Conservation (phyloP, 352 stramenopile genomes). For the Pythium pectinolyticum region DNA sequence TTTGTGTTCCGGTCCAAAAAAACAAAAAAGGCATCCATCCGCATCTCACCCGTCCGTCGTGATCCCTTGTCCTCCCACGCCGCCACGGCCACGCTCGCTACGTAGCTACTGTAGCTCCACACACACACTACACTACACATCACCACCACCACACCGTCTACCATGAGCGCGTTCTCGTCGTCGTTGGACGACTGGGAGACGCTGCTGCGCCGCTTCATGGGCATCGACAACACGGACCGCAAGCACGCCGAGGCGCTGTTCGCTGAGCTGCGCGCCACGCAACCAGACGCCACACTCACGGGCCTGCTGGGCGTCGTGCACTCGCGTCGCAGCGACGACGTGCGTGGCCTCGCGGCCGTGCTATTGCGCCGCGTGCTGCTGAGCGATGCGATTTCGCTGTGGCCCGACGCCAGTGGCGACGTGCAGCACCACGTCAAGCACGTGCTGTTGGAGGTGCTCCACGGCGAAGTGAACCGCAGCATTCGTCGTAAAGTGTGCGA, state of each 20-base stretch:
- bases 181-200: slow-evolving; percentile 51
- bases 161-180: slow-evolving; percentile 27
- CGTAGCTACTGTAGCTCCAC: background rate
- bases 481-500: slow-evolving; percentile 85
- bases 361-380: slow-evolving; percentile 76
- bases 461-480: slow-evolving; percentile 61
- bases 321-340: slow-evolving; percentile 56
- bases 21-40: slow-evolving; percentile 26
- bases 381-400: slow-evolving; percentile 76
- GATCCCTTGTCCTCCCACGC: background rate
- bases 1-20: slow-evolving; percentile 1
- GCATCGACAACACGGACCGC: slow-evolving; percentile 68
- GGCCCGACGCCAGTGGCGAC: slow-evolving; percentile 51
- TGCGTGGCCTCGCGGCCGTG: slow-evolving; percentile 71
- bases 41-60: background rate
- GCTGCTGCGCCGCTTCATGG: slow-evolving; percentile 72
- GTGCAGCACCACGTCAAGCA: slow-evolving; percentile 55
- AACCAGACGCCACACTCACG: slow-evolving; percentile 55
- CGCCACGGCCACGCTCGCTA: background rate
- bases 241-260: slow-evolving; percentile 69
- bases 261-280: slow-evolving; percentile 52
- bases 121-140: slow-evolving; percentile 2
- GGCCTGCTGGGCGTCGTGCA: slow-evolving; percentile 61
- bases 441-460: slow-evolving; percentile 64
- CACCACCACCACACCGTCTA: background rate